Base-by-base conservation (phyloP, 2,329 filamentous ascomycete species). In the Epichloe glyceriae region DNA sequence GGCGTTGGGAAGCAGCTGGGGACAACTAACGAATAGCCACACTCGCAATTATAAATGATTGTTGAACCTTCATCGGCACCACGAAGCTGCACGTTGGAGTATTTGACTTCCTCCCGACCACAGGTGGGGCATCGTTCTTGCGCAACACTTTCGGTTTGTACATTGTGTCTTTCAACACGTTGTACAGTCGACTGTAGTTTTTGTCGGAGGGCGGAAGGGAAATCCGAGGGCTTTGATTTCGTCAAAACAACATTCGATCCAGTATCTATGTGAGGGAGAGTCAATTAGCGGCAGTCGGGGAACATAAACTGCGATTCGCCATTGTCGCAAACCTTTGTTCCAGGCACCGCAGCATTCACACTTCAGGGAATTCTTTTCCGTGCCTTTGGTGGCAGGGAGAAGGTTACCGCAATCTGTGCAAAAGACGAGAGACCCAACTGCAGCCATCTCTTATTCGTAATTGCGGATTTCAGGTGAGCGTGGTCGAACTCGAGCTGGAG, bases 51-150 rank as follows among this genome's bases (percentile, higher is more conserved):
- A 70, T 88, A 95, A 62, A 96, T 94, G 50, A 95, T 80, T 0
- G 91, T 96, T 57, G 85, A 88, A 54, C 93, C 93, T 79, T 97
- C 91, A 66, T 98, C 93, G 50, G 91, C 93, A 73, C 89, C 83
- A 59, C 91, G 84, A 61, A 95, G 72, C 66, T 98, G 93, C 54
- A 88, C 80, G 3, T 85, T 85, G 47, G 88, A 86, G 66, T 84
- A 97, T 59, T 82, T 85, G 67, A 97, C 88, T 64, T 95, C 84
- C 49, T 82, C 82, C 49, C 82, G 75, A 15, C 85, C 88, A 66
- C 93, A 97, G 61, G 88, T 83, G 44, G 84, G 79, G 64, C 93
- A 97, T 43, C 76, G 81, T 64, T 85, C 75, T 53, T 78, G 71
- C 58, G 78, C 86, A 42, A 64, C 74, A 47, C 82, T 85, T 63